These are phyloP conservation scores for Chondrus crispus DNA, from an alignment of 23 red algal genomes.

Conservation along the genomic window DNA sequence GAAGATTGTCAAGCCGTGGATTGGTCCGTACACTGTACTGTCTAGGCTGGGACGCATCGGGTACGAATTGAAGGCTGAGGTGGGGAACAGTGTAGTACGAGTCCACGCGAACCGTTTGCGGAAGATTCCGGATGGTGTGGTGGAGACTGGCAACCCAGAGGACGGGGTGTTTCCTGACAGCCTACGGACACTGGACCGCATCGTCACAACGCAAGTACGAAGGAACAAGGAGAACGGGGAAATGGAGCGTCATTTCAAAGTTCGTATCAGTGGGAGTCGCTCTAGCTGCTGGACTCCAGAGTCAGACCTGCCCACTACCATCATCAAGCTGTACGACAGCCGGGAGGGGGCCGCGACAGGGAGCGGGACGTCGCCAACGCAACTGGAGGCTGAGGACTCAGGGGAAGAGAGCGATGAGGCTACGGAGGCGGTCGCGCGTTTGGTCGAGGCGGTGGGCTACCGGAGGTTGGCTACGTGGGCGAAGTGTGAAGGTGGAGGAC, in stretches of 20 bases:
- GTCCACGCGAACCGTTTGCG: constrained; percentile 10
- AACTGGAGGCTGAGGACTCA: background rate
- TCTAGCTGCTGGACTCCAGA: background rate
- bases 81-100: background rate
- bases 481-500: too few species aligned
- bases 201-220: background rate
- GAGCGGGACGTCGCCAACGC: background rate
- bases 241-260: background rate
- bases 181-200: background rate
- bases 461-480: too few species aligned
- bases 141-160: background rate
- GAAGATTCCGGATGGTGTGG: background rate
- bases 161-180: background rate
- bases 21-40: background rate
- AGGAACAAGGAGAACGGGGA: background rate
- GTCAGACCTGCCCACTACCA: background rate
- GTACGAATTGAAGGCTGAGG: background rate
- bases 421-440: too few species aligned
- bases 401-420: background rate
- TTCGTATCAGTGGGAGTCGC: background rate
- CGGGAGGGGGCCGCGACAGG: background rate
- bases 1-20: background rate
- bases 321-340: background rate
- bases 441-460: too few species aligned
- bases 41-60: background rate